Evolutionary conservation across 1,139 yeast species (phyloP).

Genomic region (Pichia sp.): DNA sequence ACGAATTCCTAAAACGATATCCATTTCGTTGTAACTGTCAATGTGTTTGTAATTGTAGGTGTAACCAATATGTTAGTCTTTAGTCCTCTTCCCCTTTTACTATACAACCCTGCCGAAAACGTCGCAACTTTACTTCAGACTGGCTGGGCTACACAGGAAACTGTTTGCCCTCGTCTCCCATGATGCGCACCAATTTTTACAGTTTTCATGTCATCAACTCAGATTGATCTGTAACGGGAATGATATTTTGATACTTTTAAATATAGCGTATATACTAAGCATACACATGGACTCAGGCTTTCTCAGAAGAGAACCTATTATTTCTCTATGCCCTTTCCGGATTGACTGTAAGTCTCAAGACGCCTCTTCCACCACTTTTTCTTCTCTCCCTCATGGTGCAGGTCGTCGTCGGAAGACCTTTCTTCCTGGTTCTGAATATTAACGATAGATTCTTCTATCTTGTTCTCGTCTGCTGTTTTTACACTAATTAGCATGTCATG

Average conservation of each 20-base stretch:
- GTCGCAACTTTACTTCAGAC: neutral
- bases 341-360: conserved; percentile 34
- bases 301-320: neutral
- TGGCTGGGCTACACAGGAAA: neutral
- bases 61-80: neutral
- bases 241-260: too few relatives aligned
- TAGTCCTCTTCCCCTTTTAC: neutral
- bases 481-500: neutral
- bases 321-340: neutral
- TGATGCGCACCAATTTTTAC: neutral
- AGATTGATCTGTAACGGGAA: neutral
- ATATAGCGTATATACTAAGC: neutral
- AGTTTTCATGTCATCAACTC: neutral
- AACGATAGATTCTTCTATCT: neutral
- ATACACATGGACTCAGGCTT: neutral
- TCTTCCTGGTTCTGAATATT: neutral
- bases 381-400: conserved; percentile 37
- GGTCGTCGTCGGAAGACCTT: conserved; percentile 33
- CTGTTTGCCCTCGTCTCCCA: conserved; percentile 7
- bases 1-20: conserved; percentile 81
- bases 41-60: neutral
- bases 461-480: neutral
- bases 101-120: neutral
- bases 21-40: conserved; percentile 51
- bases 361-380: conserved; percentile 45